These are phyloP conservation scores for Vicia villosa DNA, from an alignment of 306 rosid genomes.

Conservation along the genomic window DNA sequence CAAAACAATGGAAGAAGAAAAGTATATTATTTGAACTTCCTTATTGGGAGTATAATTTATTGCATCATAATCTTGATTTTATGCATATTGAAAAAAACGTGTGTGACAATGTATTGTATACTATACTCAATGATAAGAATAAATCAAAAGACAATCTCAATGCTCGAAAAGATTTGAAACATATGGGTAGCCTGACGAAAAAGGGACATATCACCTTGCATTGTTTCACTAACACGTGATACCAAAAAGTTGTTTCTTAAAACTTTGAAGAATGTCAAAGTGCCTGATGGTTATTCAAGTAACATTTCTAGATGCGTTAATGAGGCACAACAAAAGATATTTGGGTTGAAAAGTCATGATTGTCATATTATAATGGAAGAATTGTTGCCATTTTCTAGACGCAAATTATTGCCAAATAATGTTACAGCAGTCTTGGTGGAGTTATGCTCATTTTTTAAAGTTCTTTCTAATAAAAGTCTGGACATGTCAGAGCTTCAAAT, in stretches of 20 bases:
- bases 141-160: background rate
- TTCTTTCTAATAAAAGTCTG: background rate
- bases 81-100: no score
- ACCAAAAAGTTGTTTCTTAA: background rate
- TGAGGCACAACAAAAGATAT: background rate
- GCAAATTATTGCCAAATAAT: background rate
- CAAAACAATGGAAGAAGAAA: no score
- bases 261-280: background rate
- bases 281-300: background rate
- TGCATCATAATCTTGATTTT: no score
- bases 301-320: conserved; percentile 14
- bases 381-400: background rate
- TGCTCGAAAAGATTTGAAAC: background rate
- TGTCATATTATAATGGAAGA: no score
- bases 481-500: background rate
- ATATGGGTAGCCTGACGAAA: background rate
- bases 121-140: no score
- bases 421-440: conserved; percentile 5
- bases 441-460: background rate
- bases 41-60: no score
- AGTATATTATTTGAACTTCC: no score
- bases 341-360: no score
- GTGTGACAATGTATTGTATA: no score
- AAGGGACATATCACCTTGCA: background rate
- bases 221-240: conserved; percentile 5